Percentiles rank a stretch among this genome's conserved stretches.
phyloP scores from a whole-genome alignment of 306 rosid species.

The Cajanus cajan region DNA sequence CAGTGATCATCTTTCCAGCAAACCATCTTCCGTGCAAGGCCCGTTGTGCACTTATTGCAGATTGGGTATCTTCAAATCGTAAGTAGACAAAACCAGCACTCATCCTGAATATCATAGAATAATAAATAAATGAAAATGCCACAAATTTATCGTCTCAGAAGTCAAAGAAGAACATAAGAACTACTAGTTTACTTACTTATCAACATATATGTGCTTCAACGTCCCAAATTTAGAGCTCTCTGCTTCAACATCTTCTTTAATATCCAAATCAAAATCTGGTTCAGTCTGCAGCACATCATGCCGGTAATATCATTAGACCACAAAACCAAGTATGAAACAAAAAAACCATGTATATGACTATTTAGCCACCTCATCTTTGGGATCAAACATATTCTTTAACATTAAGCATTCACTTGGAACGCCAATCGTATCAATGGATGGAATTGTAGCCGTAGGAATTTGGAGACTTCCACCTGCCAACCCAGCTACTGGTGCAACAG shows the following conservation, averaged over 20 bases:
- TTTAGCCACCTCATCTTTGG: constrained; percentile 71
- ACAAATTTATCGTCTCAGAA: background rate
- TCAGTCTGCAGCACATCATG: constrained; percentile 58
- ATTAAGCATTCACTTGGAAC: constrained; percentile 87
- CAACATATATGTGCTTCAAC: constrained; percentile 70
- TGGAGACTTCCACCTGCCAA: constrained; percentile 62
- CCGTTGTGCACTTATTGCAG: constrained; percentile 70
- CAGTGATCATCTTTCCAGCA: constrained; percentile 97
- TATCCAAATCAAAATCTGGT: constrained; percentile 81
- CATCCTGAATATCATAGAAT: constrained; percentile 50
- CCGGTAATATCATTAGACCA: constrained; percentile 18
- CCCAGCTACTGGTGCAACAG: constrained; percentile 58
- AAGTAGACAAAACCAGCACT: constrained; percentile 78
- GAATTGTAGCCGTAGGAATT: constrained; percentile 46
- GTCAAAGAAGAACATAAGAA: background rate
- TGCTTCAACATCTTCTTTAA: constrained; percentile 88
- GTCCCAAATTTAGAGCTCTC: constrained; percentile 85
- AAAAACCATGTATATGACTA: background rate
- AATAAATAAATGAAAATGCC: background rate
- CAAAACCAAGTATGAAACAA: background rate
- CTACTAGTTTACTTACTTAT: constrained; percentile 61
- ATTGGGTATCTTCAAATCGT: constrained; percentile 61
- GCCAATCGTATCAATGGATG: constrained; percentile 64
- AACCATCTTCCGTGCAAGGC: constrained; percentile 98
- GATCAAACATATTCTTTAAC: constrained; percentile 92